phyloP scores from a whole-genome alignment of 176 grass and related monocot genomes.

The Otatea glauca region DNA sequence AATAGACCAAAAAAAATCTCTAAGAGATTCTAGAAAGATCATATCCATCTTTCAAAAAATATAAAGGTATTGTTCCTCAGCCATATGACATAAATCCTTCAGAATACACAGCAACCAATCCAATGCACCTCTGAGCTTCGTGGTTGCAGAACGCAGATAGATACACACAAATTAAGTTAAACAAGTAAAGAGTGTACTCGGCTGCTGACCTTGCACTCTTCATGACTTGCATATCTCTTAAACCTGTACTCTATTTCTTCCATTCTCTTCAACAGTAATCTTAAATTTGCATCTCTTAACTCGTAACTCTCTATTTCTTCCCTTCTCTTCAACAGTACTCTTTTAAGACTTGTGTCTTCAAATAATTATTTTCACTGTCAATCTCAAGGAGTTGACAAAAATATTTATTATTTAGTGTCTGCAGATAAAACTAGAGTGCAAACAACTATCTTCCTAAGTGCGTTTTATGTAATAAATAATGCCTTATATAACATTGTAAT shows the following conservation, averaged over 20 bases:
- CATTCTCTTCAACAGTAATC: no score
- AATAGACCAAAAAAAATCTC: background rate
- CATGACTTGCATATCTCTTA: constrained; percentile 72
- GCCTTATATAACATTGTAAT: background rate
- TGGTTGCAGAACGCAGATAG: constrained; percentile 6
- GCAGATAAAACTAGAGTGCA: constrained; percentile 30
- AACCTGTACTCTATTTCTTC: constrained; percentile 74
- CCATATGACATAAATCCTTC: background rate
- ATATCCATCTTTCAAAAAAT: background rate
- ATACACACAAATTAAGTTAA: constrained; percentile 28
- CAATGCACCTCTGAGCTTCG: constrained; percentile 17
- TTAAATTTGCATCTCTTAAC: no score
- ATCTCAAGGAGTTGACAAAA: constrained; percentile 64
- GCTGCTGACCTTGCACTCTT: constrained; percentile 93
- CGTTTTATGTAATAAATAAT: background rate
- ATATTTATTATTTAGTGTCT: constrained; percentile 60
- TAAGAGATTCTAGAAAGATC: background rate
- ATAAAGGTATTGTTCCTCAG: background rate
- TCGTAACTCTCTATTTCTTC: no score
- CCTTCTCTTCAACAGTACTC: constrained; percentile 77
- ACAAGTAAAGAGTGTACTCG: constrained; percentile 53
- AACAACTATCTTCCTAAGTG: constrained; percentile 17
- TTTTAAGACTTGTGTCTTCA: constrained; percentile 63
- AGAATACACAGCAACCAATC: constrained; percentile 22
- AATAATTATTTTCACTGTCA: constrained; percentile 75